These are phyloP conservation scores for Lasiodiplodia theobromae DNA, from an alignment of 2,329 filamentous ascomycete genomes.

Conservation along the genomic window DNA sequence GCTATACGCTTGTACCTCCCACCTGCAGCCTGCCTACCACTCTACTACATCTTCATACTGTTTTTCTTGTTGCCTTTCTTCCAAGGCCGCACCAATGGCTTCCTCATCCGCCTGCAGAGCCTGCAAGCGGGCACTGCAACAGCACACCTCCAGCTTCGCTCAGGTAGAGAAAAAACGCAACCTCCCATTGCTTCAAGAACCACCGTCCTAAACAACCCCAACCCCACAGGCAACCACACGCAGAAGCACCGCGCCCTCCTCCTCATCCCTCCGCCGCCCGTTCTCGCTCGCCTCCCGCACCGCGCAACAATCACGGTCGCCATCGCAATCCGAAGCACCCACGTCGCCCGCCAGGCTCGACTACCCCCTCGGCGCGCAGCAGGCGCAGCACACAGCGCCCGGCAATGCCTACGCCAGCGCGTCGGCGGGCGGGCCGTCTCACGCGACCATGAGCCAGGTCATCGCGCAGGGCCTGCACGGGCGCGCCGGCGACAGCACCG, in stretches of 20 bases:
- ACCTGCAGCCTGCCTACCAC: slow-evolving; percentile 20
- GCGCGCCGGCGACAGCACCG: slow-evolving; percentile 48
- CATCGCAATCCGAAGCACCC: background rate
- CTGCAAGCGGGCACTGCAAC: slow-evolving; percentile 41
- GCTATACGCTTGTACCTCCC: background rate
- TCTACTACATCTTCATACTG: background rate
- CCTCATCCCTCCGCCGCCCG: slow-evolving; percentile 22
- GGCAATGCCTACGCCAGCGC: slow-evolving; percentile 5
- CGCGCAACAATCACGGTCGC: background rate
- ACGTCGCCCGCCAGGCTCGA: slow-evolving; percentile 26
- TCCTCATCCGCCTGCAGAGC: slow-evolving; percentile 46
- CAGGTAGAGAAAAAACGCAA: slow-evolving; percentile 31
- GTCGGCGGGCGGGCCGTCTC: slow-evolving; percentile 7
- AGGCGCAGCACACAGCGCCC: slow-evolving; percentile 28
- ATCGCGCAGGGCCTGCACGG: slow-evolving; percentile 42
- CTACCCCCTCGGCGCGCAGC: slow-evolving; percentile 31
- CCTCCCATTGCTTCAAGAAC: slow-evolving; percentile 11
- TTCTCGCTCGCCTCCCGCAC: background rate
- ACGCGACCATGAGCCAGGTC: slow-evolving; percentile 22
- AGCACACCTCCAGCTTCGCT: slow-evolving; percentile 10
- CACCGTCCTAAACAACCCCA: background rate
- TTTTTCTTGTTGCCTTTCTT: background rate
- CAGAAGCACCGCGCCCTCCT: slow-evolving; percentile 30
- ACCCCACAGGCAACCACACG: background rate
- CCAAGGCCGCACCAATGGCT: slow-evolving; percentile 39